Percentiles rank a stretch among this genome's conserved stretches.
phyloP scores from a whole-genome alignment of 208 protist genomes.

The Crithidia thermophila region DNA sequence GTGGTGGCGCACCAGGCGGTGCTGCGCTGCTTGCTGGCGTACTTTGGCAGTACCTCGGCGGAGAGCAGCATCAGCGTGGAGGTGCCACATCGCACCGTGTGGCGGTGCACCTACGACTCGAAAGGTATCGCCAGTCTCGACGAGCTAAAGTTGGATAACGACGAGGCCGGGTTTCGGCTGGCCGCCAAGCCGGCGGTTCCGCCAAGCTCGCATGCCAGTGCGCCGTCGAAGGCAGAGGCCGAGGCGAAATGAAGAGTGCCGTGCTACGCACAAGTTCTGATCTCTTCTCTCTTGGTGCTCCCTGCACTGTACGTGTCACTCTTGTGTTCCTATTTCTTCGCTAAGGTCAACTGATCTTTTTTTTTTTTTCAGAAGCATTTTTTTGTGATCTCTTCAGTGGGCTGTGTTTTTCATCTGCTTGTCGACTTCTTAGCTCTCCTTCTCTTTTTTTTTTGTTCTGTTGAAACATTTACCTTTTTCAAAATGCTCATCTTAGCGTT shows the following conservation, averaged over 20 bases:
- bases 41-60: slow-evolving; percentile 83
- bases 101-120: slow-evolving; percentile 85
- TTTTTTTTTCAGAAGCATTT: no score
- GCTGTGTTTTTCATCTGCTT: not conserved
- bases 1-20: slow-evolving; percentile 90
- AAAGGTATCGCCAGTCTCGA: slow-evolving; percentile 82
- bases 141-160: slow-evolving; percentile 65
- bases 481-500: not conserved
- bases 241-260: no score
- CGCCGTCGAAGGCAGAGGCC: not conserved
- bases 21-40: slow-evolving; percentile 81
- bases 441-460: not conserved
- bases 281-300: no score
- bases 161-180: slow-evolving; percentile 35
- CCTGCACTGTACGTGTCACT: no score
- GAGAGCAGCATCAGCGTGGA: slow-evolving; percentile 76
- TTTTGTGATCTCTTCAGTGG: no score
- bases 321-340: no score
- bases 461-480: not conserved
- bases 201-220: not conserved
- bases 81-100: slow-evolving; percentile 86
- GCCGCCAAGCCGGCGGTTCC: no score
- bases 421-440: not conserved
- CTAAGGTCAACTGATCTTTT: no score
- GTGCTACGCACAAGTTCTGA: no score